These are phyloP conservation scores for Blastobotrys terrestris DNA, from an alignment of 805 yeast genomes.

Conservation along the genomic window DNA sequence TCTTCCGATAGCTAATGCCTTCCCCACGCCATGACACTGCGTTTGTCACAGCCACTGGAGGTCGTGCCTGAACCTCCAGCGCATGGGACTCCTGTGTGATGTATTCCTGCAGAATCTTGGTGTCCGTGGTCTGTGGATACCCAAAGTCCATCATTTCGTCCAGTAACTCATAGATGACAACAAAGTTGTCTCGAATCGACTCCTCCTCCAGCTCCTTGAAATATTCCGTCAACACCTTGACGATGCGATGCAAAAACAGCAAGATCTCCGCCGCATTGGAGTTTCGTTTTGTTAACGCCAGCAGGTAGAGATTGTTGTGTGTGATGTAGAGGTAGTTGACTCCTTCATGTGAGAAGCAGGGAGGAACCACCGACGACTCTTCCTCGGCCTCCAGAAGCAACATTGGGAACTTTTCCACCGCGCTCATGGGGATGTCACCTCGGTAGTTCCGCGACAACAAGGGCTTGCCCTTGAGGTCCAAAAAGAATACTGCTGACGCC, in stretches of 20 bases:
- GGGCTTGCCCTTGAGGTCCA: conserved; percentile 63
- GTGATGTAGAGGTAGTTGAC: conserved; percentile 49
- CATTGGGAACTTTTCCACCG: conserved; percentile 57
- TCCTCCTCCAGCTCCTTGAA: conserved; percentile 49
- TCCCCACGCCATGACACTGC: conserved; percentile 89
- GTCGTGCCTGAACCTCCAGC: conserved; percentile 37
- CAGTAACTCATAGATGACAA: conserved; percentile 69
- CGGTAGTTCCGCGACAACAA: conserved; percentile 64
- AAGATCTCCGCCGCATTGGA: conserved; percentile 52
- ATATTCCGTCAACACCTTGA: conserved; percentile 41
- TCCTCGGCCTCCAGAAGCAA: conserved; percentile 42
- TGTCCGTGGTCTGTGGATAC: conserved; percentile 76
- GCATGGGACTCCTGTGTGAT: conserved; percentile 51
- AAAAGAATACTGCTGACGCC: conserved; percentile 68
- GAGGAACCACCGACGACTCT: conserved; percentile 33
- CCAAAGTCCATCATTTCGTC: conserved; percentile 92
- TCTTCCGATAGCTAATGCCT: conserved; percentile 80
- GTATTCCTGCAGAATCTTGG: conserved; percentile 70
- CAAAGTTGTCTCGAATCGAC: conserved; percentile 62
- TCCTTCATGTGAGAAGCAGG: conserved; percentile 44
- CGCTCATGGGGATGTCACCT: conserved; percentile 56
- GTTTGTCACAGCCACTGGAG: conserved; percentile 70
- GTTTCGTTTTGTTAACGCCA: conserved; percentile 29
- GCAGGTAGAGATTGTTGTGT: conserved; percentile 42
- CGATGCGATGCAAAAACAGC: conserved; percentile 48